Evolutionary conservation across 2,329 filamentous ascomycete genomes (phyloP).

Genomic region (Byssoonygena ceratinophila): DNA sequence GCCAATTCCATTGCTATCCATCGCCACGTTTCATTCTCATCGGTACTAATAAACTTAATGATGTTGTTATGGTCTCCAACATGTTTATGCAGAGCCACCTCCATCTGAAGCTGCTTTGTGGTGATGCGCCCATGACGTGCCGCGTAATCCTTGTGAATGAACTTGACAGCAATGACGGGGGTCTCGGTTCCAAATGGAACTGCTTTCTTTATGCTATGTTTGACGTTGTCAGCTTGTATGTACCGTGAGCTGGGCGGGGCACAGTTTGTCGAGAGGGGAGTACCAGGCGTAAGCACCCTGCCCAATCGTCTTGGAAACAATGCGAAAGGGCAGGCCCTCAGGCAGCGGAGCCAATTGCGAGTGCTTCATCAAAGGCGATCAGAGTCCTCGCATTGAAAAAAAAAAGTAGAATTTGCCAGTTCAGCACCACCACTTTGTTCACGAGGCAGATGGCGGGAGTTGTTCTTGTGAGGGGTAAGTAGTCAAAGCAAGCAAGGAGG

Average conservation of each 20-base stretch:
- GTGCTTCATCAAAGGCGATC: conserved; percentile 45
- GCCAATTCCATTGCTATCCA: conserved; percentile 99
- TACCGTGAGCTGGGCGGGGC: not conserved
- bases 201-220: conserved; percentile 76
- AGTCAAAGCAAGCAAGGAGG: not conserved
- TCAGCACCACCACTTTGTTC: conserved; percentile 1
- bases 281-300: conserved; percentile 96
- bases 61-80: conserved; percentile 86
- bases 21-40: conserved; percentile 75
- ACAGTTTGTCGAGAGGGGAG: conserved; percentile 20
- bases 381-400: not conserved
- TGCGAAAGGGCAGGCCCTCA: conserved; percentile 73
- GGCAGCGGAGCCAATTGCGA: conserved; percentile 86
- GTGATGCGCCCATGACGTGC: conserved; percentile 79
- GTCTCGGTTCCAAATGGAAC: conserved; percentile 56
- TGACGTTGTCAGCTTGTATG: not conserved
- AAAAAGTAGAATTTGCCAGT: not conserved
- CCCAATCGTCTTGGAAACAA: conserved; percentile 93
- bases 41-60: conserved; percentile 81
- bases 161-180: conserved; percentile 91
- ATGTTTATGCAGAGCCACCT: conserved; percentile 79
- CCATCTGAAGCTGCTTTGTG: conserved; percentile 79
- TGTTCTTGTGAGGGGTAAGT: not conserved
- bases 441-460: not conserved
- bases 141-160: conserved; percentile 96